Percentiles rank a stretch among this genome's conserved stretches.
Evolutionary conservation across 192 early-diverging fungal species (phyloP).

Genomic region (Chytriomyces sp.): DNA sequence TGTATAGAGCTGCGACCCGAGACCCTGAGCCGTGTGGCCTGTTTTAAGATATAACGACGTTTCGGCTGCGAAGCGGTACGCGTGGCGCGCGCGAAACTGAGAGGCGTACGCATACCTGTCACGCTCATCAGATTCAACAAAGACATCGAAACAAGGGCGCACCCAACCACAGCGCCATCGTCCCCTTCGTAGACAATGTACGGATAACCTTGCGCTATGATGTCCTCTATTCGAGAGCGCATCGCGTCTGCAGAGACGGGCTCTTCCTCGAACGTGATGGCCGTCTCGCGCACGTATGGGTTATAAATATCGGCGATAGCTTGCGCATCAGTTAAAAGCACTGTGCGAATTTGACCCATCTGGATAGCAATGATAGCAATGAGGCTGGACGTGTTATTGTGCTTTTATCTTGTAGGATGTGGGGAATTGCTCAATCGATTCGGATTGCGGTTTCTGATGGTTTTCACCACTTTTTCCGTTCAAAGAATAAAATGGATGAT

Average conservation of each 20-base stretch:
- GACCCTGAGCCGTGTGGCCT: background rate
- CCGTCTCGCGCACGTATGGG: conserved; percentile 1
- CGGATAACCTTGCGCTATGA: conserved; percentile 2
- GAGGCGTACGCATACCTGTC: conserved; percentile 13
- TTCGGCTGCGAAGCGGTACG: conserved; percentile 22
- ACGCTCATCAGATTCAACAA: background rate
- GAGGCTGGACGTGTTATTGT: too few relatives aligned
- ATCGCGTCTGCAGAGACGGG: conserved; percentile 15
- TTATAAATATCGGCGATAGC: conserved; percentile 17
- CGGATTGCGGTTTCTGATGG: too few relatives aligned
- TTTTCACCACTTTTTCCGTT: too few relatives aligned
- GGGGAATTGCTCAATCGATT: too few relatives aligned
- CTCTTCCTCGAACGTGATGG: conserved; percentile 27
- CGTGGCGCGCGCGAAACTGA: conserved; percentile 7
- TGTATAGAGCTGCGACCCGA: conserved; percentile 9
- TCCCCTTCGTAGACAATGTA: conserved; percentile 17
- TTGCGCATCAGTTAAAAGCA: conserved; percentile 4
- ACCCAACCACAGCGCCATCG: background rate
- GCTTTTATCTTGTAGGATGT: too few relatives aligned
- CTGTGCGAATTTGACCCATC: too few relatives aligned
- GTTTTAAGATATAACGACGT: background rate
- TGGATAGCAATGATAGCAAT: too few relatives aligned
- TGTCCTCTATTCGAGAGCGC: background rate
- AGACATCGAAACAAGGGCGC: background rate
- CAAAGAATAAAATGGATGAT: too few relatives aligned